Conservation (phyloP, 305 asterid genomes). For the Petunia hybrid region DNA sequence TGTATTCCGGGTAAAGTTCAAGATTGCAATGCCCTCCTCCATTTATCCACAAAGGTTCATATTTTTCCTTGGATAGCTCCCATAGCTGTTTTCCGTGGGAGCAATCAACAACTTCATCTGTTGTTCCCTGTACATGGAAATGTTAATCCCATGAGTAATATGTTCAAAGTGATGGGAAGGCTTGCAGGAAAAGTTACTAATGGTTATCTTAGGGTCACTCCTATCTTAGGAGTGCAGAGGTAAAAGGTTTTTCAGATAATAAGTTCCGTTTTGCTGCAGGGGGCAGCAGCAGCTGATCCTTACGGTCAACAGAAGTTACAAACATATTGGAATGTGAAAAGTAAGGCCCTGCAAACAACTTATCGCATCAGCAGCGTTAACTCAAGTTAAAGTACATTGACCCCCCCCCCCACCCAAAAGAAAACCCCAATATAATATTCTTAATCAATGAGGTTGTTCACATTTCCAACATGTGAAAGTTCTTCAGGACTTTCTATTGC, state of each 20-base stretch:
- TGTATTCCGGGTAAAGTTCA: constrained; percentile 94
- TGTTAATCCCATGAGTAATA: constrained; percentile 9
- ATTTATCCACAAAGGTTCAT: constrained; percentile 89
- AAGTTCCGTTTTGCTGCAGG: background rate
- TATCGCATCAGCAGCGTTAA: background rate
- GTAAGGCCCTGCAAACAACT: background rate
- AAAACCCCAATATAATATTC: too few relatives aligned
- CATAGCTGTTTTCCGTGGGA: constrained; percentile 95
- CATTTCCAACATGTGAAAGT: background rate
- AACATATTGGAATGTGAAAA: background rate
- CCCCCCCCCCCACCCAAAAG: too few relatives aligned
- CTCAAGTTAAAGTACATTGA: background rate
- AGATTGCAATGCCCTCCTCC: constrained; percentile 99
- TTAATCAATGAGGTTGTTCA: background rate
- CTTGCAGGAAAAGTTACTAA: background rate
- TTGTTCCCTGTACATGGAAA: constrained; percentile 71
- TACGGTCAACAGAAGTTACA: background rate
- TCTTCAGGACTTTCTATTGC: background rate
- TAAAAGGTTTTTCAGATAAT: background rate
- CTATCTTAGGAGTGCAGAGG: too few relatives aligned
- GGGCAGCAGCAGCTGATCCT: background rate
- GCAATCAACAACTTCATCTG: constrained; percentile 96
- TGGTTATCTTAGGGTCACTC: background rate
- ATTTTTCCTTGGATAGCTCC: constrained; percentile 90
- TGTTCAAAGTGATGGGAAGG: background rate